Conservation (phyloP, 371 early-diverging fungal species). For the Apophysomyces ossiformis region DNA sequence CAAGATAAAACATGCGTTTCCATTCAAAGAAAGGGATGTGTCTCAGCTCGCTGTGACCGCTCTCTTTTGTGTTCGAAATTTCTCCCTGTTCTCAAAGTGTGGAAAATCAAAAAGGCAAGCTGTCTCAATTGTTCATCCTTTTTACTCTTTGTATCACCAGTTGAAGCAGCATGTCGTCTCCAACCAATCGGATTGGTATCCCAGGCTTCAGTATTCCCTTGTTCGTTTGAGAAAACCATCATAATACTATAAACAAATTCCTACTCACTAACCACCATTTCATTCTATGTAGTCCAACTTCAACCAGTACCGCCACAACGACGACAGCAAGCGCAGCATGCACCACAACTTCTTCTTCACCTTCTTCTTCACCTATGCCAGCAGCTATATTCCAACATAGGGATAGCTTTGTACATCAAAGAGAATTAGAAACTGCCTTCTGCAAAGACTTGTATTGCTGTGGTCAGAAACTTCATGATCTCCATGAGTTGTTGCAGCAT, state of each 20-base stretch:
- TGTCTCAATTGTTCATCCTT: background rate
- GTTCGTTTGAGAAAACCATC: background rate
- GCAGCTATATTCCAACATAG: constrained; percentile 49
- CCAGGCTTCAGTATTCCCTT: constrained; percentile 3
- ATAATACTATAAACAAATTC: background rate
- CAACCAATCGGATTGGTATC: constrained; percentile 8
- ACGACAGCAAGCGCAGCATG: background rate
- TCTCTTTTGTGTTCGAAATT: background rate
- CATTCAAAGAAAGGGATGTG: background rate
- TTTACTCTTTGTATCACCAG: constrained; percentile 5
- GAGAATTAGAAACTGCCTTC: constrained; percentile 85
- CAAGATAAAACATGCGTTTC: background rate
- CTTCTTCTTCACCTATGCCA: background rate
- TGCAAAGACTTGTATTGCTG: constrained; percentile 93
- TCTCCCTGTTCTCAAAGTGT: no score
- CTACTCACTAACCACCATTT: background rate
- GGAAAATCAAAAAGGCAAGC: background rate
- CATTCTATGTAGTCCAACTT: background rate
- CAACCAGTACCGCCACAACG: background rate
- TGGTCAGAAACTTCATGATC: constrained; percentile 77
- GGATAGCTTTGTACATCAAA: constrained; percentile 68
- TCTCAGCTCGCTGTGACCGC: constrained; percentile 2
- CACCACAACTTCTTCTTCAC: constrained; percentile 1
- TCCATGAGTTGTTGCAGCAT: constrained; percentile 92
- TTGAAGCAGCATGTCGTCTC: background rate